phyloP scores from a whole-genome alignment of 768 basidiomycete species.

The Leccinellum albellum region DNA sequence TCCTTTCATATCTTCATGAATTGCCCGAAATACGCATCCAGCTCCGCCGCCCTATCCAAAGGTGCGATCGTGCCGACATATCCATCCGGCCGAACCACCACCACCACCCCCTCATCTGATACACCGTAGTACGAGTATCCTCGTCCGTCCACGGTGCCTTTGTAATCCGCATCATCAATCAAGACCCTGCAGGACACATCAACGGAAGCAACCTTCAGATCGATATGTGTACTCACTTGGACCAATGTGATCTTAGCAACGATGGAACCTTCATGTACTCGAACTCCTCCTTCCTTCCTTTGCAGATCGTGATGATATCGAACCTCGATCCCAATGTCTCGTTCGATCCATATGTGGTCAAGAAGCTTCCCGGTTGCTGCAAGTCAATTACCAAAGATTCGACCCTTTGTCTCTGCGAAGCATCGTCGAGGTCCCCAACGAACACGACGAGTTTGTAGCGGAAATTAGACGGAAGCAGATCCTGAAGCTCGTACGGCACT shows the following conservation, averaged over 20 bases:
- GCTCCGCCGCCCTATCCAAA: conserved; percentile 32
- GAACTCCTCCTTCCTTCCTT: conserved; percentile 32
- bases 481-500: conserved; percentile 46
- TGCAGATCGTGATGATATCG: conserved; percentile 26
- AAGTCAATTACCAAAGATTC: conserved; percentile 28
- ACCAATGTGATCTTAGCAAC: conserved; percentile 38
- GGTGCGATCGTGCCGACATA: conserved; percentile 59
- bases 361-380: conserved; percentile 22
- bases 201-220: not conserved
- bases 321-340: conserved; percentile 27
- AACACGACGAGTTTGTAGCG: conserved; percentile 50
- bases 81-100: conserved; percentile 39
- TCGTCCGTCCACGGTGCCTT: conserved; percentile 44
- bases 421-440: conserved; percentile 31
- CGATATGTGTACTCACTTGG: conserved; percentile 31
- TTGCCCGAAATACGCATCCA: conserved; percentile 46
- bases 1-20: conserved; percentile 32
- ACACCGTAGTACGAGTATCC: conserved; percentile 56
- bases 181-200: conserved; percentile 43
- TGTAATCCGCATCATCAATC: conserved; percentile 52
- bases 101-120: conserved; percentile 23
- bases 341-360: conserved; percentile 22
- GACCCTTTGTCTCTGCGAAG: conserved; percentile 22
- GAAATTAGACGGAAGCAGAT: conserved; percentile 44
- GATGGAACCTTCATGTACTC: conserved; percentile 32